phyloP scores from a whole-genome alignment of 768 basidiomycete species.

The Kwoniella sp. region DNA sequence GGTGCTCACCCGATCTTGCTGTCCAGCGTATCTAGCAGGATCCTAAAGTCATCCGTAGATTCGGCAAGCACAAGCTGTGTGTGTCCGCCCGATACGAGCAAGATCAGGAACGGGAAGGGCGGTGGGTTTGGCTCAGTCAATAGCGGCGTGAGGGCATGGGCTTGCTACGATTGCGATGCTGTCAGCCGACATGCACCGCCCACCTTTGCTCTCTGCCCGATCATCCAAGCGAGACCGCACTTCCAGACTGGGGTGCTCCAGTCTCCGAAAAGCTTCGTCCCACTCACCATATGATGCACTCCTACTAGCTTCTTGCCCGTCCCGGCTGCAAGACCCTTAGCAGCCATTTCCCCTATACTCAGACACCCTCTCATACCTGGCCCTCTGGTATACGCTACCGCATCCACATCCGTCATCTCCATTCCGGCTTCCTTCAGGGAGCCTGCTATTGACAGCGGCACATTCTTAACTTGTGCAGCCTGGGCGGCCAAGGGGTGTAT shows the following conservation, averaged over 20 bases:
- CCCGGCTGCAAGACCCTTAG: conserved; percentile 80
- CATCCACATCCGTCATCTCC: conserved; percentile 69
- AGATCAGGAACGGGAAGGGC: conserved; percentile 79
- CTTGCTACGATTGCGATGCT: conserved; percentile 70
- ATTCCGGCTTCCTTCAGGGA: conserved; percentile 72
- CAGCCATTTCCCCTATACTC: conserved; percentile 74
- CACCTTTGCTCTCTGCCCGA: too few species aligned
- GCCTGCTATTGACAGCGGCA: conserved; percentile 72
- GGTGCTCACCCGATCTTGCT: conserved; percentile 67
- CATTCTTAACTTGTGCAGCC: conserved; percentile 73
- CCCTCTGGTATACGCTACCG: conserved; percentile 83
- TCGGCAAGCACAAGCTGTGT: conserved; percentile 79
- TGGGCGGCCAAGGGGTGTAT: conserved; percentile 66
- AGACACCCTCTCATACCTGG: conserved; percentile 75
- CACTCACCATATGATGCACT: conserved; percentile 88
- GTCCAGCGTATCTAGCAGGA: conserved; percentile 75
- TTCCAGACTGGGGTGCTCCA: background rate
- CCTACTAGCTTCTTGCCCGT: conserved; percentile 78
- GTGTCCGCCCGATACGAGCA: conserved; percentile 93
- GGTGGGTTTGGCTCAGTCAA: conserved; percentile 64
- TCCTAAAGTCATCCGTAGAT: conserved; percentile 64
- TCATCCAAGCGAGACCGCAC: too few species aligned
- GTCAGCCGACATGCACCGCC: too few species aligned
- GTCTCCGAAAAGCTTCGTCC: conserved; percentile 1
- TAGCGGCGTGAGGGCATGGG: conserved; percentile 80